A percentile compares a stretch with the other conserved stretches of the same genome.
Conservation (phyloP, 139 green algal genomes). For the Chlorella sp. region DNA sequence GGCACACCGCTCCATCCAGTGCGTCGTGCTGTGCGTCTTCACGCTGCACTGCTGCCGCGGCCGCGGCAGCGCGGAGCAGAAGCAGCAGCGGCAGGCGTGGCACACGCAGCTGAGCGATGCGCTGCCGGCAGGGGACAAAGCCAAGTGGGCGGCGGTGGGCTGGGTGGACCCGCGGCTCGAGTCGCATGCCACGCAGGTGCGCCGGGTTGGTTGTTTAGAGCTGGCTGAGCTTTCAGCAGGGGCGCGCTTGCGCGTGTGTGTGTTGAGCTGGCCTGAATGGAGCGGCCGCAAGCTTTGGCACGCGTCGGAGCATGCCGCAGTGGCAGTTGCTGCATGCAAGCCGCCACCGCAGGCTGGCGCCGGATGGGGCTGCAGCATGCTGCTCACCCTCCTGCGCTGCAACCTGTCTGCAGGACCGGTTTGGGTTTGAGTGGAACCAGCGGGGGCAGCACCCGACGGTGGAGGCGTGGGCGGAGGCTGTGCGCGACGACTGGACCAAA, state of each 20-base stretch:
- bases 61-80: constrained; percentile 12
- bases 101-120: background rate
- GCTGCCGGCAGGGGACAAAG: background rate
- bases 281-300: too few species aligned
- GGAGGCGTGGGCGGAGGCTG: constrained; percentile 22
- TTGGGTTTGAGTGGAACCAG: constrained; percentile 29
- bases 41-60: constrained; percentile 28
- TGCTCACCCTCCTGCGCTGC: background rate
- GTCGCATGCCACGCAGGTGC: constrained; percentile 20
- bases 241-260: too few species aligned
- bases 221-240: too few species aligned
- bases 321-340: too few species aligned
- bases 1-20: constrained; percentile 21
- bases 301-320: too few species aligned
- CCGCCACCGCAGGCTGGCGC: too few species aligned
- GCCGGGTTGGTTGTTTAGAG: background rate
- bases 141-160: background rate
- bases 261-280: too few species aligned
- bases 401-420: background rate
- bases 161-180: constrained; percentile 32
- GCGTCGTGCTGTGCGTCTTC: constrained; percentile 34
- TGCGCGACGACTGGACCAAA: constrained; percentile 32
- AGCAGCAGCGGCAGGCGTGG: constrained; percentile 5
- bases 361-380: too few species aligned
- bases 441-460: constrained; percentile 22